Conservation (phyloP, 2,329 filamentous ascomycete species). For the Fusarium sp. region DNA sequence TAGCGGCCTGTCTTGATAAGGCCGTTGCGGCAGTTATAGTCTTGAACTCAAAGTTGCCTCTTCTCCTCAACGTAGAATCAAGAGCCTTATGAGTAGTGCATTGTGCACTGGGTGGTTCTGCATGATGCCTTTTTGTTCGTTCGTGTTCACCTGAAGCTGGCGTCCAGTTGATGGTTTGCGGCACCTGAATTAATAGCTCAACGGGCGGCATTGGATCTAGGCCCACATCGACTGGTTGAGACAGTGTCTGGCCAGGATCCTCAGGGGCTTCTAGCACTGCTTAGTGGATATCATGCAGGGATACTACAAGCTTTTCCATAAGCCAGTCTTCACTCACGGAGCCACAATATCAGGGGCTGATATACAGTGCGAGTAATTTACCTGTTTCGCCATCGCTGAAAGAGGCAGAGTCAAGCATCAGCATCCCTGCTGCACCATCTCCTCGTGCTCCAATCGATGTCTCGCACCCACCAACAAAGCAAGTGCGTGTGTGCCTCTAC, state of each 20-base stretch:
- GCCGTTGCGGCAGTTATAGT: background rate
- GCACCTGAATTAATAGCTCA: constrained; percentile 26
- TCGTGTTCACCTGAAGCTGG: constrained; percentile 41
- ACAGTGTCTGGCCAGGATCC: constrained; percentile 25
- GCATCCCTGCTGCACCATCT: constrained; percentile 37
- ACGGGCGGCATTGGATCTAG: background rate
- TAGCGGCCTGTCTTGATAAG: background rate
- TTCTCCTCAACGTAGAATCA: background rate
- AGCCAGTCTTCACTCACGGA: background rate
- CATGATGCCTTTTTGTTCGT: constrained; percentile 13
- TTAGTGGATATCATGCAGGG: constrained; percentile 21
- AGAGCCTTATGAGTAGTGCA: background rate
- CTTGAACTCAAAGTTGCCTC: background rate
- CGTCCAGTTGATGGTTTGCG: constrained; percentile 29
- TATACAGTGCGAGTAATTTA: constrained; percentile 32
- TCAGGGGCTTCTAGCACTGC: constrained; percentile 31
- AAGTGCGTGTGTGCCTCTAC: background rate
- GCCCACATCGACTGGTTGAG: background rate
- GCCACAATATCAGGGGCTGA: constrained; percentile 34
- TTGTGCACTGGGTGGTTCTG: background rate
- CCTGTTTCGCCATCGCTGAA: constrained; percentile 43
- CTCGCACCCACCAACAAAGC: constrained; percentile 29
- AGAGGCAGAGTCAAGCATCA: constrained; percentile 29
- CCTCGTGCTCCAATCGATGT: constrained; percentile 38
- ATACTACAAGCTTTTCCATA: constrained; percentile 13